Percentiles rank a stretch among this genome's conserved stretches.
Conservation (phyloP, 352 stramenopile genomes). For the Thraustochytrium striatum region DNA sequence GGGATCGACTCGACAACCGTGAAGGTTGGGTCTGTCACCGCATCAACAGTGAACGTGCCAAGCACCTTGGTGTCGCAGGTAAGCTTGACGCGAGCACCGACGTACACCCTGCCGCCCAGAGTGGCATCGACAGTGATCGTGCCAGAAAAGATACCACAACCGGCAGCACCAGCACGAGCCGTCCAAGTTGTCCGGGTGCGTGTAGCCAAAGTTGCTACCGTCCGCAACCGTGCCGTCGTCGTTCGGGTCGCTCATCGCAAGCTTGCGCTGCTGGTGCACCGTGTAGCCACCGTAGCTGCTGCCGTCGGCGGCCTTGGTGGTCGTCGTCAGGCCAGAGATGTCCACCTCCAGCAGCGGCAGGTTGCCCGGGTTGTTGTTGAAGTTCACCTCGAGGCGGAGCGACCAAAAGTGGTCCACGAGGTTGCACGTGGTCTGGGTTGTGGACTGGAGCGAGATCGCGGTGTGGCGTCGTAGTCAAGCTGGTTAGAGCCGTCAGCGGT, state of each 20-base stretch:
- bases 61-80: conserved; percentile 1
- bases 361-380: not conserved
- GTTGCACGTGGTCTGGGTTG: conserved; percentile 21
- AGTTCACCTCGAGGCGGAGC: conserved; percentile 25
- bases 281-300: no score
- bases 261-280: no score
- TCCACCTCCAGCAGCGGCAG: conserved; percentile 12
- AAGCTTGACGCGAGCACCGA: conserved; percentile 8
- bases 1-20: conserved; percentile 21
- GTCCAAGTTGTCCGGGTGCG: not conserved
- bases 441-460: not conserved
- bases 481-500: not conserved
- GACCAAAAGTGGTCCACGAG: not conserved
- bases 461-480: not conserved
- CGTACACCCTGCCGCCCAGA: not conserved
- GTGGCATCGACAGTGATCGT: not conserved
- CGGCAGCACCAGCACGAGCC: not conserved
- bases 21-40: not conserved
- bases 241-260: no score
- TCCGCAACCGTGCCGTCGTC: no score
- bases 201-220: conserved; percentile 3
- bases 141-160: not conserved
- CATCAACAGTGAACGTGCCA: conserved; percentile 24
- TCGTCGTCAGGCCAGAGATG: conserved; percentile 18
- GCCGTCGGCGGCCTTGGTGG: no score